phyloP scores from a whole-genome alignment of 2,329 filamentous ascomycete species.

The Arthrobotrys sphaeroides region DNA sequence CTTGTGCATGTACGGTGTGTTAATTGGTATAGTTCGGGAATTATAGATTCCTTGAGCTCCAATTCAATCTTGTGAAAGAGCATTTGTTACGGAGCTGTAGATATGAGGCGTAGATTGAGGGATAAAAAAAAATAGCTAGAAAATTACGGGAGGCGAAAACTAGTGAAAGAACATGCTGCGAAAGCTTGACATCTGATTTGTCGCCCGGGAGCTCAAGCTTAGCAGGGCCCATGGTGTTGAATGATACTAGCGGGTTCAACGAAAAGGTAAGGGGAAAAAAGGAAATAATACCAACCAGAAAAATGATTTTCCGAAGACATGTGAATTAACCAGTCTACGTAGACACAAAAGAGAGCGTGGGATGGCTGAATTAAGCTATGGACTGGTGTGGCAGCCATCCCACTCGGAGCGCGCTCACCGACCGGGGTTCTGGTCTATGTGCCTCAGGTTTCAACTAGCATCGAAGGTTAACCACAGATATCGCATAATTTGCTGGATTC shows the following conservation, averaged over 20 bases:
- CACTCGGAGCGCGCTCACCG: constrained; percentile 24
- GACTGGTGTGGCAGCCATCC: constrained; percentile 40
- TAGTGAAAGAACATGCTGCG: constrained; percentile 10
- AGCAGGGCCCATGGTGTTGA: too few relatives aligned
- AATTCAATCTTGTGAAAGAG: background rate
- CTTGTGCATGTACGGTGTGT: constrained; percentile 30
- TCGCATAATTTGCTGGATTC: constrained; percentile 47
- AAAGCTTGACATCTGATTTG: constrained; percentile 24
- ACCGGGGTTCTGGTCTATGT: constrained; percentile 7
- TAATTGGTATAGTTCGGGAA: background rate
- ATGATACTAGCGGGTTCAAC: background rate
- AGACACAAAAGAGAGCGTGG: constrained; percentile 19
- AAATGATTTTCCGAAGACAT: constrained; percentile 49
- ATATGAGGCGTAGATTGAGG: background rate
- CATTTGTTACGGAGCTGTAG: background rate
- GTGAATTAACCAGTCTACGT: constrained; percentile 38
- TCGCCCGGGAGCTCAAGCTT: background rate
- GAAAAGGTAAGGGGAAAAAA: background rate
- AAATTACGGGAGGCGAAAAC: background rate
- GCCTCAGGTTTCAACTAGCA: constrained; percentile 34
- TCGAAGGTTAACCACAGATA: constrained; percentile 18
- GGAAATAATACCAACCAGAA: constrained; percentile 13
- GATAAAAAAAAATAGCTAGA: constrained; percentile 24
- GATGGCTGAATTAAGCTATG: constrained; percentile 53
- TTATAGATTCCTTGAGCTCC: background rate